A percentile compares a stretch with the other conserved stretches of the same genome.
phyloP scores from a whole-genome alignment of 768 basidiomycete genomes.

The Cystoderma amianthinum region DNA sequence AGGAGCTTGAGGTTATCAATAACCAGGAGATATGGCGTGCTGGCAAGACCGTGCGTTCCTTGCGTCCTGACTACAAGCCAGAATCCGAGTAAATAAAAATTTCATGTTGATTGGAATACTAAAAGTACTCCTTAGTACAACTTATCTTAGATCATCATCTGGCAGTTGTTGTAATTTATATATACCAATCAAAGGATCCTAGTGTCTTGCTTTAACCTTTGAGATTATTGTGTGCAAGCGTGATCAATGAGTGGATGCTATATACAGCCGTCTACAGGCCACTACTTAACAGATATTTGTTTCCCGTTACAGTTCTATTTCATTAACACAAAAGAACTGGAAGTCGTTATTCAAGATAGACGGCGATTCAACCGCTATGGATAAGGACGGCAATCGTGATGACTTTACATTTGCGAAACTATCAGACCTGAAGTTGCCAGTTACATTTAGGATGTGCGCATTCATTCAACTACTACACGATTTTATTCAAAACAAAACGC shows the following conservation, averaged over 20 bases:
- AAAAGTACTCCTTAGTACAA: neutral
- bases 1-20: slow-evolving; percentile 91
- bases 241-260: no score
- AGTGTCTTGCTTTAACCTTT: no score
- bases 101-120: neutral
- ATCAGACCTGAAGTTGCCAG: slow-evolving; percentile 80
- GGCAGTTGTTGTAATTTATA: neutral
- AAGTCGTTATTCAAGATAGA: neutral
- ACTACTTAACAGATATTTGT: no score
- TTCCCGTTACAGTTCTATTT: no score
- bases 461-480: neutral
- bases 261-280: no score
- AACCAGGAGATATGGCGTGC: slow-evolving; percentile 99
- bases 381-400: slow-evolving; percentile 54
- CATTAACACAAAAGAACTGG: no score
- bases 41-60: slow-evolving; percentile 86
- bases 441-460: slow-evolving; percentile 78
- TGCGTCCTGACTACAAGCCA: slow-evolving; percentile 81
- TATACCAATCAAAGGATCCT: neutral
- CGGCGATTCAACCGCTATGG: slow-evolving; percentile 28
- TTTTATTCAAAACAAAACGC: slow-evolving; percentile 1
- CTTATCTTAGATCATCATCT: slow-evolving; percentile 9
- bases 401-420: slow-evolving; percentile 93
- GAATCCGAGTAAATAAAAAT: slow-evolving; percentile 38
- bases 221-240: no score